Percentiles rank a stretch among this genome's conserved stretches.
Evolutionary conservation across 1,284 basidiomycete species (phyloP).

Genomic region (Ceraceosorus guamensis): DNA sequence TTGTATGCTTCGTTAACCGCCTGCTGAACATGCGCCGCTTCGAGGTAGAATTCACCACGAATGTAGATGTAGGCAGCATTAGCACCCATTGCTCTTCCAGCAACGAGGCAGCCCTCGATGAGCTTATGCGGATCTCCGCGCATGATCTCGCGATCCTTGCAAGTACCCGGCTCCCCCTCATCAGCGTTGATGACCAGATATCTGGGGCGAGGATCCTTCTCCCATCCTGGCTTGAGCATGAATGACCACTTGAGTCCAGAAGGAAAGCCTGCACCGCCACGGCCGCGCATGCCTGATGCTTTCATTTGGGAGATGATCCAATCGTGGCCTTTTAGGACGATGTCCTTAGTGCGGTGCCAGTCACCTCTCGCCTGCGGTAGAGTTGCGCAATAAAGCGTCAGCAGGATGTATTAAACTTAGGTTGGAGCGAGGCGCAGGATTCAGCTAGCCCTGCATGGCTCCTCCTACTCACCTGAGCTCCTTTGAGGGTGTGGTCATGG

Average conservation of each 20-base stretch:
- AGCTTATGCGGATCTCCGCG: slow-evolving; percentile 98
- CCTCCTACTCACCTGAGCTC: slow-evolving; percentile 23
- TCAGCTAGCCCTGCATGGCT: not conserved
- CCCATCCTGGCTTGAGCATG: slow-evolving; percentile 98
- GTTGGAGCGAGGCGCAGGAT: not conserved
- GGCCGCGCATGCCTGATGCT: slow-evolving; percentile 87
- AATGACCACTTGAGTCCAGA: slow-evolving; percentile 94
- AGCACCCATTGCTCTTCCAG: slow-evolving; percentile 96
- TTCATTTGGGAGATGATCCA: slow-evolving; percentile 97
- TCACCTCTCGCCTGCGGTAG: slow-evolving; percentile 72
- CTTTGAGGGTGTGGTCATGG: slow-evolving; percentile 46
- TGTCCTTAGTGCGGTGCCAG: slow-evolving; percentile 97
- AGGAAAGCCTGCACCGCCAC: slow-evolving; percentile 95
- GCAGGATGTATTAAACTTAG: not conserved
- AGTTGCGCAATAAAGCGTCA: not conserved
- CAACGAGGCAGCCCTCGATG: slow-evolving; percentile 92
- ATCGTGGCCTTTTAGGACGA: slow-evolving; percentile 85
- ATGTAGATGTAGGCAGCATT: slow-evolving; percentile 98
- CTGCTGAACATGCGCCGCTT: slow-evolving; percentile 84
- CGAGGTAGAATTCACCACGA: slow-evolving; percentile 94
- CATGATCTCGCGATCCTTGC: slow-evolving; percentile 97
- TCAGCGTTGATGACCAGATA: slow-evolving; percentile 98
- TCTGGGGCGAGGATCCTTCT: slow-evolving; percentile 84
- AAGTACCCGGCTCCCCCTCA: slow-evolving; percentile 97
- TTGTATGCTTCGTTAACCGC: slow-evolving; percentile 93